phyloP scores from a whole-genome alignment of 116 monocot species.

The Cymodocea nodosa region DNA sequence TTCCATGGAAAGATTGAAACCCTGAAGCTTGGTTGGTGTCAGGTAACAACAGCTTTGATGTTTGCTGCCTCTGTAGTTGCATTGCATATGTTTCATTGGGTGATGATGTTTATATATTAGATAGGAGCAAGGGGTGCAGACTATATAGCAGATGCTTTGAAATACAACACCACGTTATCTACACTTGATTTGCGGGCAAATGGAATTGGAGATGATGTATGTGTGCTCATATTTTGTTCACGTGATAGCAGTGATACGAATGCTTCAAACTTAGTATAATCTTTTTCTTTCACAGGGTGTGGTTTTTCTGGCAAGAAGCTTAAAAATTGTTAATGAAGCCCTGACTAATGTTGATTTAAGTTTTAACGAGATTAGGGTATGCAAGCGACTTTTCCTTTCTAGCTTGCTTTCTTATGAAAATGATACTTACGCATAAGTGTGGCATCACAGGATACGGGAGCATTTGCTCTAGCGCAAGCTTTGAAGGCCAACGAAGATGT shows the following conservation, averaged over 20 bases:
- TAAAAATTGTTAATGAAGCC: slow-evolving; percentile 91
- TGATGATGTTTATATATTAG: slow-evolving; percentile 24
- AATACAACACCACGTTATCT: slow-evolving; percentile 81
- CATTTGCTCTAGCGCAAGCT: slow-evolving; percentile 91
- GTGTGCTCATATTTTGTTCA: neutral
- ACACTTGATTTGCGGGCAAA: slow-evolving; percentile 93
- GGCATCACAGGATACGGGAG: slow-evolving; percentile 63
- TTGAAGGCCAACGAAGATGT: slow-evolving; percentile 97
- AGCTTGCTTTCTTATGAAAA: neutral
- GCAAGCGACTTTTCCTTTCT: neutral
- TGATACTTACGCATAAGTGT: neutral
- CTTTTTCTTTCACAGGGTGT: slow-evolving; percentile 46
- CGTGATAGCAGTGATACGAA: neutral
- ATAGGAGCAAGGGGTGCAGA: slow-evolving; percentile 86
- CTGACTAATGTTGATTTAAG: slow-evolving; percentile 85
- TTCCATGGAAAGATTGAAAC: slow-evolving; percentile 91
- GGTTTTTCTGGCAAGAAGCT: slow-evolving; percentile 70
- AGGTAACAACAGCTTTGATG: slow-evolving; percentile 31
- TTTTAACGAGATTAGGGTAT: slow-evolving; percentile 95
- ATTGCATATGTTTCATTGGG: neutral
- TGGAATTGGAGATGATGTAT: slow-evolving; percentile 91
- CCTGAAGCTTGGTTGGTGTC: slow-evolving; percentile 95
- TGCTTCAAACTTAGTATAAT: neutral
- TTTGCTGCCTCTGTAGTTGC: neutral
- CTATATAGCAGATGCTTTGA: slow-evolving; percentile 83